Percentiles rank a stretch among this genome's conserved stretches.
Evolutionary conservation across 2,329 filamentous ascomycete genomes (phyloP).

Genomic region (Boeremia exigua): DNA sequence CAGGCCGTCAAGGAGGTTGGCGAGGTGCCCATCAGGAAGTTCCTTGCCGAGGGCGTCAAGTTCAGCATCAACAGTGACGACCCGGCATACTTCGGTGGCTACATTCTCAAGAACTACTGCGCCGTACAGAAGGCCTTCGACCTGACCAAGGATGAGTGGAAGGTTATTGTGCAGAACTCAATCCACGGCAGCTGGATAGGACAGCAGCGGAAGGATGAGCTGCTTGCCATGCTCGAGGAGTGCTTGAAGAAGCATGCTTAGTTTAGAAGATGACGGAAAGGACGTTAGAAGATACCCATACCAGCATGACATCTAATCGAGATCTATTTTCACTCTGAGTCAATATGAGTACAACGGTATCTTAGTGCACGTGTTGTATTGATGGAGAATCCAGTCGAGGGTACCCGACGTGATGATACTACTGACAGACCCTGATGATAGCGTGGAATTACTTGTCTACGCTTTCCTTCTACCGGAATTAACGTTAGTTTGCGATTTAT

Average conservation of each 20-base stretch:
- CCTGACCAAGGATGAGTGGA: constrained; percentile 70
- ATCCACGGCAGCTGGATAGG: constrained; percentile 75
- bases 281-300: constrained; percentile 10
- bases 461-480: too few relatives aligned
- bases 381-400: too few relatives aligned
- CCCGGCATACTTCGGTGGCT: constrained; percentile 67
- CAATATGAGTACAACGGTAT: background rate
- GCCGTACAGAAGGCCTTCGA: constrained; percentile 75
- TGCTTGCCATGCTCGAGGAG: constrained; percentile 50
- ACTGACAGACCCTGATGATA: too few relatives aligned
- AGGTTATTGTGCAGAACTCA: constrained; percentile 64
- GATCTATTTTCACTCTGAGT: background rate
- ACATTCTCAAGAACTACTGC: constrained; percentile 77
- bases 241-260: constrained; percentile 22
- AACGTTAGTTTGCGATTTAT: too few relatives aligned
- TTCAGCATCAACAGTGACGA: constrained; percentile 72
- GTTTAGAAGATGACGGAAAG: background rate
- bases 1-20: constrained; percentile 54
- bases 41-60: constrained; percentile 67
- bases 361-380: too few relatives aligned
- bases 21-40: constrained; percentile 64
- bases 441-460: too few relatives aligned
- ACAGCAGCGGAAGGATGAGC: constrained; percentile 65
- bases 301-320: constrained; percentile 1
- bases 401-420: too few relatives aligned